Evolutionary conservation across 2,329 filamentous ascomycete species (phyloP).

Genomic region (Drechslerella stenobrocha): DNA sequence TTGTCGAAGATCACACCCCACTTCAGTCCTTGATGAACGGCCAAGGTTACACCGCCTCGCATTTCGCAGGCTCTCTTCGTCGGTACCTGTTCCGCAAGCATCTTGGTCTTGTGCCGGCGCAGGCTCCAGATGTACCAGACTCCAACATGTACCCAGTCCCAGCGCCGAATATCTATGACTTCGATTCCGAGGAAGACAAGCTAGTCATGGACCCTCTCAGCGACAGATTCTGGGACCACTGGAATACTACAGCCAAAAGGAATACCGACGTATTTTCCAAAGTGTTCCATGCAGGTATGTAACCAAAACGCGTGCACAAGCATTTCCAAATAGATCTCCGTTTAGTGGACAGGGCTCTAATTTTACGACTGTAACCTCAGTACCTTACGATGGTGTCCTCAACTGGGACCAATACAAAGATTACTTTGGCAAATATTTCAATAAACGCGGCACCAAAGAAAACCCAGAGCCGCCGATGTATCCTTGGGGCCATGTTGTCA

Average conservation of each 20-base stretch:
- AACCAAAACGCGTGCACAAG: no score
- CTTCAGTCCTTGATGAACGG: conserved; percentile 75
- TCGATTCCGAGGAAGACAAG: conserved; percentile 68
- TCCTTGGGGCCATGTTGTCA: conserved; percentile 84
- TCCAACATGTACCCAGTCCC: conserved; percentile 77
- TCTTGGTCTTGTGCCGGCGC: conserved; percentile 76
- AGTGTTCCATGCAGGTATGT: conserved; percentile 70
- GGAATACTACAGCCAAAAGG: conserved; percentile 70
- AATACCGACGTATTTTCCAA: conserved; percentile 82
- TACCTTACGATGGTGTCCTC: conserved; percentile 69
- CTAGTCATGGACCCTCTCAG: conserved; percentile 75
- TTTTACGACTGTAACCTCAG: conserved; percentile 52
- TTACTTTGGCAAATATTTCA: conserved; percentile 71
- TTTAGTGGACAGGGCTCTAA: neutral
- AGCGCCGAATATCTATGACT: conserved; percentile 72
- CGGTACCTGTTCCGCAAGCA: conserved; percentile 90
- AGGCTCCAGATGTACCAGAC: conserved; percentile 68
- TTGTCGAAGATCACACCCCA: conserved; percentile 75
- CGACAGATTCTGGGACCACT: conserved; percentile 69
- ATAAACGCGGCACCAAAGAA: conserved; percentile 59
- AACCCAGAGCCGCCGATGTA: conserved; percentile 63
- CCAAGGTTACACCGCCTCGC: conserved; percentile 69
- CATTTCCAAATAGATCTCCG: neutral
- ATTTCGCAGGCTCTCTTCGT: conserved; percentile 77
- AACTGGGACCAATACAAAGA: conserved; percentile 74